These are phyloP conservation scores for Pseudopithomyces chartarum DNA, from an alignment of 2,329 filamentous ascomycete species.

Conservation along the genomic window DNA sequence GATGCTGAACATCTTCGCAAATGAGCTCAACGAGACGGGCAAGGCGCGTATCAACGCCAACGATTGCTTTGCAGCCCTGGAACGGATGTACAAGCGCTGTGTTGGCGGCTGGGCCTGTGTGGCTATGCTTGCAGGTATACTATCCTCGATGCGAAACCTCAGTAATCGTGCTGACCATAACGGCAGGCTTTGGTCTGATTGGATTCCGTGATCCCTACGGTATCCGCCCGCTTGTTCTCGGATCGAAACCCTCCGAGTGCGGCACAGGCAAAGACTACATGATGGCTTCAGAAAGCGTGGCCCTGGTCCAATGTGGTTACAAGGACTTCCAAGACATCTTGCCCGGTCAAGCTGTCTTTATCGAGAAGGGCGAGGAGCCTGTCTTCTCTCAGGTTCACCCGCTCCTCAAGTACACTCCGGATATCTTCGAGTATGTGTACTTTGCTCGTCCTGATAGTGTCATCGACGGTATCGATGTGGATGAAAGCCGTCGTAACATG, in stretches of 20 bases:
- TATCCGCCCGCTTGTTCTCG: slow-evolving; percentile 81
- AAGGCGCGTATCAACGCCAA: slow-evolving; percentile 80
- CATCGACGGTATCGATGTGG: slow-evolving; percentile 87
- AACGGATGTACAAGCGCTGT: slow-evolving; percentile 73
- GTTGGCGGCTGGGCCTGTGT: slow-evolving; percentile 80
- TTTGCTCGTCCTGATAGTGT: slow-evolving; percentile 80
- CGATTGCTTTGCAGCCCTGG: slow-evolving; percentile 75
- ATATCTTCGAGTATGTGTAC: slow-evolving; percentile 89
- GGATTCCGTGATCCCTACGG: slow-evolving; percentile 80
- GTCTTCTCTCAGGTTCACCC: slow-evolving; percentile 76
- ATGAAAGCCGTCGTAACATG: slow-evolving; percentile 85
- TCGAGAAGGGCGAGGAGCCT: slow-evolving; percentile 75
- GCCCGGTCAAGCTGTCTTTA: slow-evolving; percentile 84
- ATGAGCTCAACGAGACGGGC: slow-evolving; percentile 77
- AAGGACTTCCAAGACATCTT: slow-evolving; percentile 74
- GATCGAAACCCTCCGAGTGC: slow-evolving; percentile 71
- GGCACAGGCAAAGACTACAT: slow-evolving; percentile 79
- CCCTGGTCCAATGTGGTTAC: slow-evolving; percentile 81
- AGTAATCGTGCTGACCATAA: background rate
- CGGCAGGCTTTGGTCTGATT: slow-evolving; percentile 72
- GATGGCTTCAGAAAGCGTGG: slow-evolving; percentile 88
- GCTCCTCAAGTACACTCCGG: slow-evolving; percentile 74
- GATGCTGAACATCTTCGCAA: slow-evolving; percentile 86
- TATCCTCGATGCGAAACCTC: background rate
- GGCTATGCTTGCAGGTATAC: slow-evolving; percentile 74